Percentiles rank a stretch among this genome's conserved stretches.
These are phyloP conservation scores for Torulaspora delbrueckii DNA, from an alignment of 805 yeast species.

Conservation along the genomic window DNA sequence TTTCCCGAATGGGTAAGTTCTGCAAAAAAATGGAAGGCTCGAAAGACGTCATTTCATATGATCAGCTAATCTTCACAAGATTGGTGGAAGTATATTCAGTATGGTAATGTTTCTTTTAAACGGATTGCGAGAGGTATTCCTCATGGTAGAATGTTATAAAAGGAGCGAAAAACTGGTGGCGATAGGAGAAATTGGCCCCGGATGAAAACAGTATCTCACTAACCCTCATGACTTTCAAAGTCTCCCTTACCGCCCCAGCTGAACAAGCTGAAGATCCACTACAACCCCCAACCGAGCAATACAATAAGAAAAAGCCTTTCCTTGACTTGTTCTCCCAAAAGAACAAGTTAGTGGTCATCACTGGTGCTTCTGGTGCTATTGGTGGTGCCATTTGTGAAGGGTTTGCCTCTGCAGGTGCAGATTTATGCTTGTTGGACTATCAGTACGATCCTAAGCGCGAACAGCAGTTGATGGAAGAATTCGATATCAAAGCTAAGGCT, in stretches of 20 bases:
- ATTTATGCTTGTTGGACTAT: conserved; percentile 21
- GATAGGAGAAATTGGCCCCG: no score
- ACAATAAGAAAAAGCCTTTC: conserved; percentile 10
- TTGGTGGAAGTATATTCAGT: background rate
- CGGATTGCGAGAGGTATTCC: no score
- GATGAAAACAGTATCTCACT: no score
- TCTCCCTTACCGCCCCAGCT: conserved; percentile 13
- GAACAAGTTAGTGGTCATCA: conserved; percentile 76
- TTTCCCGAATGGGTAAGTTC: background rate
- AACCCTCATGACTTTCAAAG: conserved; percentile 16
- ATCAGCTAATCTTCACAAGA: background rate
- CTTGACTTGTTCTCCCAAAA: conserved; percentile 69
- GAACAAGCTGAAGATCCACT: conserved; percentile 17
- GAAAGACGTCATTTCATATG: background rate
- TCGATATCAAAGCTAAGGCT: conserved; percentile 58
- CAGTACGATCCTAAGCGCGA: conserved; percentile 18
- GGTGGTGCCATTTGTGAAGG: conserved; percentile 80
- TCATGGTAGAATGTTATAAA: background rate
- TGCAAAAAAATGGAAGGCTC: background rate
- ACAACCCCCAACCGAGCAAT: conserved; percentile 17
- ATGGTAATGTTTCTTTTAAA: background rate
- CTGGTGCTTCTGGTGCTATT: conserved; percentile 84
- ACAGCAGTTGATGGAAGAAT: conserved; percentile 34
- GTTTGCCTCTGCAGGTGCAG: conserved; percentile 80
- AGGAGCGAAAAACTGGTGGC: background rate